Conservation (phyloP, 1,284 basidiomycete species). For the Agroathelia rolfsii region DNA sequence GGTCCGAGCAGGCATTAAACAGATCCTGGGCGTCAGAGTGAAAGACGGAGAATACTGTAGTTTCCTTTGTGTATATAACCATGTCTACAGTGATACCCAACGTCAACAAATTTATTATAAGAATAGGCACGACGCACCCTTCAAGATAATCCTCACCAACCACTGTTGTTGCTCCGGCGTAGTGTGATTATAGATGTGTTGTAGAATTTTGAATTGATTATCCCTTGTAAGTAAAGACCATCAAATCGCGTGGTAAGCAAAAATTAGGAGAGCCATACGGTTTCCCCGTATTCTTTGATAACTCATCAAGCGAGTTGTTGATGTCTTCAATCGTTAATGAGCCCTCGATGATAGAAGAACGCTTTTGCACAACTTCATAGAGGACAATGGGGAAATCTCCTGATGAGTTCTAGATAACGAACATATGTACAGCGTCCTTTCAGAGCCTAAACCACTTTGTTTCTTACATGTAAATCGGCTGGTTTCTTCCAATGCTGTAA, state of each 20-base stretch:
- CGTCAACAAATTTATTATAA: neutral
- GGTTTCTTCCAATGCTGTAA: slow-evolving; percentile 89
- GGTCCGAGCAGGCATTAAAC: slow-evolving; percentile 90
- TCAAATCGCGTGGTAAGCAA: slow-evolving; percentile 2
- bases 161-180: slow-evolving; percentile 83
- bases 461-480: too few species aligned
- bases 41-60: slow-evolving; percentile 77
- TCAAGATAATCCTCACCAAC: slow-evolving; percentile 88
- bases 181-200: slow-evolving; percentile 65
- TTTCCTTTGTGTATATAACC: slow-evolving; percentile 78
- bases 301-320: slow-evolving; percentile 69
- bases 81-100: slow-evolving; percentile 47
- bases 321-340: slow-evolving; percentile 70
- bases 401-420: slow-evolving; percentile 60
- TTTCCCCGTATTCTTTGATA: slow-evolving; percentile 61
- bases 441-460: too few species aligned
- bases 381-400: slow-evolving; percentile 84
- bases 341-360: slow-evolving; percentile 76
- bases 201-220: slow-evolving; percentile 63
- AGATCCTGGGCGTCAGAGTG: slow-evolving; percentile 86
- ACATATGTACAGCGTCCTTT: too few species aligned
- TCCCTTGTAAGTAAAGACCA: slow-evolving; percentile 47
- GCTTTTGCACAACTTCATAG: slow-evolving; percentile 74
- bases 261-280: slow-evolving; percentile 31
- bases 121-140: slow-evolving; percentile 43